Base-by-base conservation (phyloP, 768 basidiomycete species). In the Mycena belliarum region DNA sequence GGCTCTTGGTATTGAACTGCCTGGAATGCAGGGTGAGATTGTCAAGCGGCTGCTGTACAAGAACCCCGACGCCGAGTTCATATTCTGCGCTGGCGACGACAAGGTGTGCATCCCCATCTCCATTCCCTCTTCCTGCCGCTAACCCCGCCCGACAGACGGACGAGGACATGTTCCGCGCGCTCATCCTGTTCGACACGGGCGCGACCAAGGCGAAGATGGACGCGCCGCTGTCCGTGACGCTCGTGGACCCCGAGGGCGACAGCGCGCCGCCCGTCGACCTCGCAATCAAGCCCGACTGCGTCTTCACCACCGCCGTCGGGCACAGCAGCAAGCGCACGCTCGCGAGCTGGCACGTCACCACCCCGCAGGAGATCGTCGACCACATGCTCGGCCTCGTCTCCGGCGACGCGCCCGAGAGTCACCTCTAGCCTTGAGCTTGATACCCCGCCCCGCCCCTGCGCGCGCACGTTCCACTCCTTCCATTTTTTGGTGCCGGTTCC, bases 81-180 rank as follows among this genome's bases (percentile, higher is more conserved):
- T 98, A 71, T 96, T 98, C 78, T 99, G 96, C 70, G 96, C 95
- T 1, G 96, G 96, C 43, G 96, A 99, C 68, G 96, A 99, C 78
- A 99, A 98, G 85, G 91, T 90, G 33, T 15, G 33, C 12, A 56
- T 60, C 53, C 40, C 47, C 45, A 35, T 16, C 11, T 33, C 25
- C 14, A 15, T 35, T 21, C 4, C 18, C 42, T 8, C 35, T 21
- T 20, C 3, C 25, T 48, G 32, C 8, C 28, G 8, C 28, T 15
- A 20, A 61, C 21, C 16, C 42, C 59, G 18, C 37, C 47, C 37
- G 32, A n/a, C 64, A 90, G 91, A 95, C 95, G 46, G 94, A 98
- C 77, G 96, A 99, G 76, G 96, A 99, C 77, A 99, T 99, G 96
- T 98, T 98, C 89, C 88, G 95, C 63, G 82, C 93, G 0, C 79